Evolutionary conservation across 2,329 filamentous ascomycete species (phyloP), one percentile per base, ranked within the genome.

Genomic region (Penicillium occitanis): DNA sequence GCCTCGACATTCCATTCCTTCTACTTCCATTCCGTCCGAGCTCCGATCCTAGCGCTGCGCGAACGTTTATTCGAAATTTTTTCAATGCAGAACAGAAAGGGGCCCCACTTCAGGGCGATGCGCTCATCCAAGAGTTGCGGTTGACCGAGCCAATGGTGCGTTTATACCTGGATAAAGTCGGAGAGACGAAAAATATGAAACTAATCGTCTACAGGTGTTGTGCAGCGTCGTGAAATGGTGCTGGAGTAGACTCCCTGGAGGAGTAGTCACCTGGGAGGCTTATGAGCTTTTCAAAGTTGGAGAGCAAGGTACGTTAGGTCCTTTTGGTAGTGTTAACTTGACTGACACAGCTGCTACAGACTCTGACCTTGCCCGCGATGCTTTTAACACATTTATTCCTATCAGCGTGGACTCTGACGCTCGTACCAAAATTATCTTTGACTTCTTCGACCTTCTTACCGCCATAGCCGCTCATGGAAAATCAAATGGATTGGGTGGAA

Each of bases 161-260:
- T 40, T 22, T 10, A 22, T 19, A 11, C 11, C 13, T 37, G 13
- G 11, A 19, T 35, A 13, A 4, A 30, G 13, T 8, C 1, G 46
- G 13, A 17, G 22, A 51, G 5, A 51, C 5, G 19, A 51, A 22
- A 22, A 51, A n/a, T n/a, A n/a, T n/a, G n/a, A 51, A 25, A 22
- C 48, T 51, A 13, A 51, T 17, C 3, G 25, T 17, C 6, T 58
- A 13, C 63, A 97, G 92, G 93, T 96, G 65, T 86, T 99, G 63
- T 93, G 93, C 70, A 95, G 93, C 73, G 93, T 97, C 50, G 85
- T 95, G 70, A 99, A 98, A 83, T 99, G 95, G 95, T 98, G 94
- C 79, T 99, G 95, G 95, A 93, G 92, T 77, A 88, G 95, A 80
- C 83, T 99, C 61, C 88, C 90, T 50, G 92, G 93, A 67, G 95